These are phyloP conservation scores for Funneliformis geosporum DNA, from an alignment of 192 early-diverging fungal genomes.

Conservation along the genomic window DNA sequence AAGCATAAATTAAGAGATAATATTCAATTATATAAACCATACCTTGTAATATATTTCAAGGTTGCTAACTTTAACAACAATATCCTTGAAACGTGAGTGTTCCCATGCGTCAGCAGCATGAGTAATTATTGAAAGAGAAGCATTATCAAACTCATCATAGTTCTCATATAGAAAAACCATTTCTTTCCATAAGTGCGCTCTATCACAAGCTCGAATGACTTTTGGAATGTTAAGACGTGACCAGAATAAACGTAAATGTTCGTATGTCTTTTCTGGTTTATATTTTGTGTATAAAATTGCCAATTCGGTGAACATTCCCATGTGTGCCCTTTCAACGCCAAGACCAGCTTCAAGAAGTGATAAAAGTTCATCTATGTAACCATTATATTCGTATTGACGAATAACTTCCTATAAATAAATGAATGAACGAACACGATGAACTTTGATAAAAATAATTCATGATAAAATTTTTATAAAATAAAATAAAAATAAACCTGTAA, in stretches of 20 bases:
- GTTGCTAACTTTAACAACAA: conserved; percentile 96
- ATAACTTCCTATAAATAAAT: conserved; percentile 60
- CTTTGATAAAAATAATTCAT: not conserved
- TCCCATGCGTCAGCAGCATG: conserved; percentile 97
- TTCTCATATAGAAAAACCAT: conserved; percentile 98
- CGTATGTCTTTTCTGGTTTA: conserved; percentile 92
- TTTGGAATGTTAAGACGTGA: conserved; percentile 99
- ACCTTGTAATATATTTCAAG: conserved; percentile 97
- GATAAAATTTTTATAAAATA: not conserved
- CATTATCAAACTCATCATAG: conserved; percentile 99
- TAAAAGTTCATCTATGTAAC: conserved; percentile 92
- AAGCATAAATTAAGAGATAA: not conserved
- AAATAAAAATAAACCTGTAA: conserved; percentile 53
- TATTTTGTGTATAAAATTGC: conserved; percentile 98
- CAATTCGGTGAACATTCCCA: conserved; percentile 99
- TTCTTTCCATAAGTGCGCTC: conserved; percentile 94
- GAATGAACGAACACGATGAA: not conserved
- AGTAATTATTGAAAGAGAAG: conserved; percentile 91
- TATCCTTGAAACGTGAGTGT: conserved; percentile 94
- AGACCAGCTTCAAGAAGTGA: conserved; percentile 89
- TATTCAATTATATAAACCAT: not conserved
- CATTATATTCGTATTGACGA: conserved; percentile 82
- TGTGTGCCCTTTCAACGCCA: conserved; percentile 97
- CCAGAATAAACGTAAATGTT: conserved; percentile 96
- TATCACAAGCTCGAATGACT: conserved; percentile 93